Evolutionary conservation across 2,329 filamentous ascomycete genomes (phyloP).

Genomic region (Escovopsis sp.): DNA sequence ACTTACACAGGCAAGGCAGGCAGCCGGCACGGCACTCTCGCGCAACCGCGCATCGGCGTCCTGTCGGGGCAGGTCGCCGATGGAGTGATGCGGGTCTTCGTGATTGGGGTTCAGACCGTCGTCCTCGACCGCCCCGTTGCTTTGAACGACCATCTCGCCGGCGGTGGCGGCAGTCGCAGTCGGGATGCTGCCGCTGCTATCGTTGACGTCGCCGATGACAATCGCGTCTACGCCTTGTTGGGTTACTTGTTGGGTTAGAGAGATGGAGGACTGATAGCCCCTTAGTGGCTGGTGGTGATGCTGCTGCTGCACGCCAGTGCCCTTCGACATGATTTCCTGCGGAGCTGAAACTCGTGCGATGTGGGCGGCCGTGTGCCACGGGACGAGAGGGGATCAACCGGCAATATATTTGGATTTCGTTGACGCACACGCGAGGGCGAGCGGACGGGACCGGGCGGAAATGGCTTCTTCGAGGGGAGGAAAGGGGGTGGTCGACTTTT

Average conservation of each 20-base stretch:
- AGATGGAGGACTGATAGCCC: slow-evolving; percentile 6
- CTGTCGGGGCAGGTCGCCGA: slow-evolving; percentile 5
- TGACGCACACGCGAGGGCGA: neutral
- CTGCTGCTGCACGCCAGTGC: slow-evolving; percentile 5
- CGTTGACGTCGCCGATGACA: neutral
- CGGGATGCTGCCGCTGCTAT: neutral
- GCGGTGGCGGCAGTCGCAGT: neutral
- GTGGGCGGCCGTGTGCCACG: neutral
- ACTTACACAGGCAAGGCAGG: slow-evolving; percentile 41
- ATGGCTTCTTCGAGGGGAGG: no score
- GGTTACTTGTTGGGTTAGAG: slow-evolving; percentile 1
- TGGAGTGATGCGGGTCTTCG: slow-evolving; percentile 2
- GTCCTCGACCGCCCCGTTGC: slow-evolving; percentile 2
- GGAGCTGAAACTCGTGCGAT: neutral
- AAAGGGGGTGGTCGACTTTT: no score
- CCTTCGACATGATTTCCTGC: slow-evolving; percentile 4
- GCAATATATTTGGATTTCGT: neutral
- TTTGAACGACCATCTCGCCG: neutral
- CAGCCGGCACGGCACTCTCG: slow-evolving; percentile 30
- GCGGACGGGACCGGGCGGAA: neutral
- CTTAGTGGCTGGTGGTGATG: slow-evolving; percentile 1
- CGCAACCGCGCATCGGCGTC: slow-evolving; percentile 7
- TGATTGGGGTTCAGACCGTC: slow-evolving; percentile 1
- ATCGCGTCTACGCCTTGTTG: neutral
- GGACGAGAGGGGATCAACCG: neutral